These are phyloP conservation scores for Ilex asprella DNA, from an alignment of 257 asterid species.

Conservation along the genomic window DNA sequence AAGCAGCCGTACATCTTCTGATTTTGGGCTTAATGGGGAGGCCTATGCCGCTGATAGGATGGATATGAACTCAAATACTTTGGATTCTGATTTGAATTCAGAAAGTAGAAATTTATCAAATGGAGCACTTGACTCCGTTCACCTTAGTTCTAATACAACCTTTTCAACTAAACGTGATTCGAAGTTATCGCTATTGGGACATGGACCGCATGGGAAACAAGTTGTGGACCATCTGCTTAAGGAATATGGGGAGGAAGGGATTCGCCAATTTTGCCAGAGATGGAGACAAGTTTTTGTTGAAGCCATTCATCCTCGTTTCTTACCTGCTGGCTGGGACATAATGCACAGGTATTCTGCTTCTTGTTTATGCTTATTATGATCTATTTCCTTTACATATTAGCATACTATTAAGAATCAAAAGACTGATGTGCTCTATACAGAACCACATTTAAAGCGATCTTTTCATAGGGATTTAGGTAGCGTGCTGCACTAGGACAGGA, in stretches of 20 bases:
- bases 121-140: conserved; percentile 12
- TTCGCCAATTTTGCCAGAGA: conserved; percentile 78
- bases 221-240: conserved; percentile 54
- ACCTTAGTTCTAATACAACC: conserved; percentile 17
- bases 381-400: background rate
- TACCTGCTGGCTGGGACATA: conserved; percentile 97
- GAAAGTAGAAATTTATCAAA: conserved; percentile 20
- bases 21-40: conserved; percentile 16
- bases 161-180: conserved; percentile 31
- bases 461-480: no score
- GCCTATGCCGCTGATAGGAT: conserved; percentile 9
- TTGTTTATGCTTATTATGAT: background rate
- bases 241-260: conserved; percentile 77
- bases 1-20: conserved; percentile 13
- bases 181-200: conserved; percentile 74
- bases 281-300: conserved; percentile 91
- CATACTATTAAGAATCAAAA: background rate
- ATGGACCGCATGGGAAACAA: conserved; percentile 94
- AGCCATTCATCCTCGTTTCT: conserved; percentile 84
- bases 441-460: background rate
- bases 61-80: conserved; percentile 10
- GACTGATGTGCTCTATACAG: background rate
- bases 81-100: conserved; percentile 19
- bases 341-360: conserved; percentile 66
- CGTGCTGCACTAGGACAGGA: no score